These are phyloP conservation scores for Thelonectria blattea DNA, from an alignment of 2,329 filamentous ascomycete genomes.

Conservation along the genomic window DNA sequence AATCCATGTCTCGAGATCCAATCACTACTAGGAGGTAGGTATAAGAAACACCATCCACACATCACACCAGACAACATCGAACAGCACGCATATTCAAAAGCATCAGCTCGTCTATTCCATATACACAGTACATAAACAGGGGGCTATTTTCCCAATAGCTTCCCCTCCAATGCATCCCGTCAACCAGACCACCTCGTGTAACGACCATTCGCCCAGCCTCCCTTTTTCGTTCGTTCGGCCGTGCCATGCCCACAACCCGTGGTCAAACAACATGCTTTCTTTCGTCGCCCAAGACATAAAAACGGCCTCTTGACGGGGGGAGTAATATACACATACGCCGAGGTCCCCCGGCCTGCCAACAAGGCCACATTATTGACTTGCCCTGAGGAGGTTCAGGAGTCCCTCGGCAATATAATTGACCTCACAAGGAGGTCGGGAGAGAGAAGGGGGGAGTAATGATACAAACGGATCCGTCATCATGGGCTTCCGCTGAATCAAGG, in stretches of 20 bases:
- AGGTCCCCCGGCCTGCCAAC: constrained; percentile 1
- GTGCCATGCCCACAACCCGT: constrained; percentile 22
- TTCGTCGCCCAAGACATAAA: constrained; percentile 24
- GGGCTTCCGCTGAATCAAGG: constrained; percentile 31
- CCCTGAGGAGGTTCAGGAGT: neutral
- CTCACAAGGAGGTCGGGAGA: constrained; percentile 15
- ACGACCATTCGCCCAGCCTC: constrained; percentile 11
- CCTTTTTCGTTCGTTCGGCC: neutral
- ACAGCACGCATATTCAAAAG: constrained; percentile 6
- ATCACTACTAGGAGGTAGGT: neutral
- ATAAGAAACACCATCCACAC: too few relatives aligned
- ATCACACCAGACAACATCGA: neutral
- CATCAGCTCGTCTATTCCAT: constrained; percentile 41
- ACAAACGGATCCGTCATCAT: constrained; percentile 12
- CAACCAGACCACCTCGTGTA: constrained; percentile 28
- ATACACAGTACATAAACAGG: constrained; percentile 41
- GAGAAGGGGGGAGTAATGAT: constrained; percentile 19
- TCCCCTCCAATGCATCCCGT: constrained; percentile 31
- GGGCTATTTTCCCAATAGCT: constrained; percentile 29
- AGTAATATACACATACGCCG: constrained; percentile 40
- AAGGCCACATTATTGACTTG: neutral
- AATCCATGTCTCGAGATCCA: neutral
- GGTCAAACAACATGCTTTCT: constrained; percentile 22
- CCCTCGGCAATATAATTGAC: constrained; percentile 10
- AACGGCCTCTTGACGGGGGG: constrained; percentile 23